Conservation (phyloP, 768 basidiomycete species). For the Candolleomyces eurysporus region DNA sequence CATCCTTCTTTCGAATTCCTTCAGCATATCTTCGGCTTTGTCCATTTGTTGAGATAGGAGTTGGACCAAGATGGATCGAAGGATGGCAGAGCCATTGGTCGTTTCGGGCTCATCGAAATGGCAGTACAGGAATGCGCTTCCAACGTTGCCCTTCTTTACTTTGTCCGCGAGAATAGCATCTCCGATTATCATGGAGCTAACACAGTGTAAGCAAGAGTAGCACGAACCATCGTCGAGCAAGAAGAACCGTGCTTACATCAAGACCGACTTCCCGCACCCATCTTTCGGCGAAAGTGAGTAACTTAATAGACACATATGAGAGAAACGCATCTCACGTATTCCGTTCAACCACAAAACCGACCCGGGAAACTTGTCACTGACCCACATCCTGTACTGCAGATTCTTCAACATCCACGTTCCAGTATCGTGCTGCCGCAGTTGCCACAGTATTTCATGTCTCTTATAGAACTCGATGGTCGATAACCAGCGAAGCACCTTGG, state of each 20-base stretch:
- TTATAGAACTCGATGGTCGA: neutral
- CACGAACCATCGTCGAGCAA: neutral
- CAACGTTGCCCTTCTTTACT: neutral
- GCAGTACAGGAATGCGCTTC: neutral
- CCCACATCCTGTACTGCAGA: neutral
- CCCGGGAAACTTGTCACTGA: neutral
- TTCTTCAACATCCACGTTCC: neutral
- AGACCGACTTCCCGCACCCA: neutral
- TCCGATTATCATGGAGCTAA: neutral
- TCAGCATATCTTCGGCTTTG: neutral
- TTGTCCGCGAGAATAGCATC: neutral
- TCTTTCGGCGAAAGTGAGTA: neutral
- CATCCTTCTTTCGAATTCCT: neutral
- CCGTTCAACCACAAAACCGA: conserved; percentile 3
- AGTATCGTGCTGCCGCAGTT: neutral
- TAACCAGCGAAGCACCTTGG: neutral
- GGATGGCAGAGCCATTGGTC: neutral
- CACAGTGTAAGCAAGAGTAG: neutral
- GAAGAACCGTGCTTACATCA: neutral
- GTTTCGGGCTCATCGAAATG: conserved; percentile 1
- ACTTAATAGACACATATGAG: neutral
- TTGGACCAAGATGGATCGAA: neutral
- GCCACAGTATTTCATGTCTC: neutral
- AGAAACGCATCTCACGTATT: neutral
- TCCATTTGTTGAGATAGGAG: neutral